These are phyloP conservation scores for Talaromyces funiculosus DNA, from an alignment of 2,329 filamentous ascomycete genomes.

Conservation along the genomic window DNA sequence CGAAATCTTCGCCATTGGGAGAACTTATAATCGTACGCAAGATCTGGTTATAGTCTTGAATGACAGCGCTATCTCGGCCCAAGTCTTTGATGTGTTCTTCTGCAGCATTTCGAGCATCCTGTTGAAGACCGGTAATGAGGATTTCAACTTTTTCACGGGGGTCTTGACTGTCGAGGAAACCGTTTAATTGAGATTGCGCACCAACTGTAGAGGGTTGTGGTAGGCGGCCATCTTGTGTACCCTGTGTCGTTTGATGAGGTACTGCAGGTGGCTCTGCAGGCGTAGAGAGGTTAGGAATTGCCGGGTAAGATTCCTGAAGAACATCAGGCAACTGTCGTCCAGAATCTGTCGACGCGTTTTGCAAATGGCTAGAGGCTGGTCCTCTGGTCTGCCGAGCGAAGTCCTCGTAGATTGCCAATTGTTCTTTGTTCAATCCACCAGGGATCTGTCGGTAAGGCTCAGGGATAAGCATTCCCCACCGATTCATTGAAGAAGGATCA, in stretches of 20 bases:
- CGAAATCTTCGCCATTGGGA: constrained; percentile 53
- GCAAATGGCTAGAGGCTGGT: constrained; percentile 49
- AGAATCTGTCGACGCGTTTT: constrained; percentile 53
- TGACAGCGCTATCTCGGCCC: constrained; percentile 48
- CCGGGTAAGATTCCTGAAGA: constrained; percentile 55
- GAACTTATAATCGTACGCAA: constrained; percentile 49
- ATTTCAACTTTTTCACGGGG: constrained; percentile 50
- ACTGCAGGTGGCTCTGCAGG: constrained; percentile 58
- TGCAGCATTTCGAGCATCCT: constrained; percentile 50
- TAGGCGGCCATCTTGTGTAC: constrained; percentile 41
- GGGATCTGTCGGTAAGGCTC: constrained; percentile 86
- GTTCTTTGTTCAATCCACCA: constrained; percentile 78
- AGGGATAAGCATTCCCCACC: constrained; percentile 90
- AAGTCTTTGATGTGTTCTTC: constrained; percentile 57
- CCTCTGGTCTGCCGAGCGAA: constrained; percentile 80
- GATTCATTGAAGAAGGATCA: constrained; percentile 66
- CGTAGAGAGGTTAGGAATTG: constrained; percentile 57
- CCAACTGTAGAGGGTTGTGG: constrained; percentile 33
- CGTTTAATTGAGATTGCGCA: constrained; percentile 51
- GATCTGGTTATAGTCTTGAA: constrained; percentile 54
- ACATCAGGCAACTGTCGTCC: constrained; percentile 58
- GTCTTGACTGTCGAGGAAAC: constrained; percentile 52
- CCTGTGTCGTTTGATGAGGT: constrained; percentile 52
- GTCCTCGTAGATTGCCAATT: constrained; percentile 94
- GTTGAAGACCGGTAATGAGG: constrained; percentile 53